A percentile compares a stretch with the other conserved stretches of the same genome.
phyloP scores from a whole-genome alignment of 768 basidiomycete species.

The Leccinum longicurvipes region DNA sequence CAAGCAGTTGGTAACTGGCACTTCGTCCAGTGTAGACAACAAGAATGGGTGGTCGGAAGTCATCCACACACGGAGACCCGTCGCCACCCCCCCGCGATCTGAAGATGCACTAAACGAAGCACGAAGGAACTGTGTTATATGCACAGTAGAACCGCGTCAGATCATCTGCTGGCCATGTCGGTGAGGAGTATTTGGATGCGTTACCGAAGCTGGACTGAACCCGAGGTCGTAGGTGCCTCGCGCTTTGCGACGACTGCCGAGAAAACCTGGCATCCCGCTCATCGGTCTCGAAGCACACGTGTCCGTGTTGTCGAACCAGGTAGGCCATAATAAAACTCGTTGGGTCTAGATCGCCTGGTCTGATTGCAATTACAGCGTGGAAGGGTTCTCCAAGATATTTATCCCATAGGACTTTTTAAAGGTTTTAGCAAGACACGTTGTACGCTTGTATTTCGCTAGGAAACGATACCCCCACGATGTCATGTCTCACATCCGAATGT shows the following conservation, averaged over 20 bases:
- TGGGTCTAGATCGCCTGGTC: neutral
- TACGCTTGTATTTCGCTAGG: conserved; percentile 4
- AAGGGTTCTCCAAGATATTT: conserved; percentile 35
- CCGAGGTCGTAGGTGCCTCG: conserved; percentile 38
- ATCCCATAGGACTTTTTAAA: conserved; percentile 23
- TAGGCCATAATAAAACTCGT: conserved; percentile 28
- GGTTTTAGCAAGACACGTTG: neutral
- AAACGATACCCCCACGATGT: conserved; percentile 14
- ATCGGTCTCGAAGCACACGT: conserved; percentile 47
- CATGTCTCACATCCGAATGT: conserved; percentile 5
- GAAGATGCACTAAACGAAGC: conserved; percentile 25
- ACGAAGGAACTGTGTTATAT: conserved; percentile 61
- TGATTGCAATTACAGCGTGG: conserved; percentile 23
- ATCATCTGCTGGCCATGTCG: conserved; percentile 87
- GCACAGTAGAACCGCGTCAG: conserved; percentile 62
- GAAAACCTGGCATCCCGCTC: conserved; percentile 49
- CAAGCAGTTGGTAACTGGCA: conserved; percentile 31
- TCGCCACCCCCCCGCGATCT: conserved; percentile 15
- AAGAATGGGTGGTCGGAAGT: conserved; percentile 31
- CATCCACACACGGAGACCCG: conserved; percentile 24
- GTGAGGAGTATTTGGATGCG: conserved; percentile 35
- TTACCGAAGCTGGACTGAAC: neutral
- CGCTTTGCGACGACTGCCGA: conserved; percentile 53
- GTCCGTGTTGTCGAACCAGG: conserved; percentile 50
- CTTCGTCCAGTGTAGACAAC: conserved; percentile 14